phyloP scores from a whole-genome alignment of 2,329 filamentous ascomycete species.

The Trichoderma hamatum region DNA sequence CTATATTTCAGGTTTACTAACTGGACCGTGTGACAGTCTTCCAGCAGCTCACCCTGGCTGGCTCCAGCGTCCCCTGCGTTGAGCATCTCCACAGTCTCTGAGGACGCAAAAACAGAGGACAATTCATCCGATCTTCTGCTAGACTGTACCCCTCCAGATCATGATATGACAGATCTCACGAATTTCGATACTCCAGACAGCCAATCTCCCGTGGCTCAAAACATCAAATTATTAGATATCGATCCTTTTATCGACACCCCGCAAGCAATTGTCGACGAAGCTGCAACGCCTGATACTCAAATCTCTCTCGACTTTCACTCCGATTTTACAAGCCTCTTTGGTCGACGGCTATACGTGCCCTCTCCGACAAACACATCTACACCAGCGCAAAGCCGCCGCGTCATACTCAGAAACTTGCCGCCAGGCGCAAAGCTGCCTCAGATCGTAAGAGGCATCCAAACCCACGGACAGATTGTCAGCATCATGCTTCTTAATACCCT shows the following conservation, averaged over 20 bases:
- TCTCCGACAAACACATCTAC: too few relatives aligned
- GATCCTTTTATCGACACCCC: not conserved
- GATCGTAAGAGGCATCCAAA: slow-evolving; percentile 42
- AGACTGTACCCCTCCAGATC: not conserved
- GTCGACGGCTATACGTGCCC: not conserved
- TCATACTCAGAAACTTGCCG: slow-evolving; percentile 35
- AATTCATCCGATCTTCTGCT: not conserved
- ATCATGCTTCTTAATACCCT: slow-evolving; percentile 21
- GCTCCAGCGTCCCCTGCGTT: not conserved
- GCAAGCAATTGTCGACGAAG: not conserved
- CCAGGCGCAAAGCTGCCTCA: slow-evolving; percentile 38
- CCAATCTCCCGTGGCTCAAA: not conserved
- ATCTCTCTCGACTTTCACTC: slow-evolving; percentile 5
- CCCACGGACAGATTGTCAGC: slow-evolving; percentile 27
- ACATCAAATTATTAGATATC: not conserved
- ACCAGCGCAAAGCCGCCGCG: slow-evolving; percentile 31
- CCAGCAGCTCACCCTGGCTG: not conserved
- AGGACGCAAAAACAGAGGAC: not conserved
- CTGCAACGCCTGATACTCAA: not conserved
- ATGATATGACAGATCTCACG: not conserved
- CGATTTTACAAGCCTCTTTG: not conserved
- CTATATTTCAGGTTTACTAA: not conserved
- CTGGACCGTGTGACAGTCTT: not conserved
- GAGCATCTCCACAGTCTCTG: not conserved
- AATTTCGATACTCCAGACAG: not conserved